A percentile compares a stretch with the other conserved stretches of the same genome.
Conservation (phyloP, 305 asterid genomes). For the Solanum hybrid region DNA sequence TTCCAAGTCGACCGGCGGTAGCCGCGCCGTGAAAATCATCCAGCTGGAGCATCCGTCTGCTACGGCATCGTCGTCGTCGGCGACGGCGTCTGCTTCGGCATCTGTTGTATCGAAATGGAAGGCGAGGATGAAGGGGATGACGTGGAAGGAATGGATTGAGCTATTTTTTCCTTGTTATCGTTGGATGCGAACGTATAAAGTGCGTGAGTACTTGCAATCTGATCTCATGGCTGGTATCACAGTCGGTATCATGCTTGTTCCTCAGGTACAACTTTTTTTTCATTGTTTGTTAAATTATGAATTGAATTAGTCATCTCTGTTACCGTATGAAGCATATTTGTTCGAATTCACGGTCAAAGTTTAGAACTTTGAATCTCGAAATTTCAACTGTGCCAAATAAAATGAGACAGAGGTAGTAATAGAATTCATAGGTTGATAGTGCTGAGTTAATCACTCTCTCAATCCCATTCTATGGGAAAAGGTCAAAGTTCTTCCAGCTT, state of each 20-base stretch:
- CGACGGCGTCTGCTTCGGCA: slow-evolving; percentile 7
- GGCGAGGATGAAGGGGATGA: slow-evolving; percentile 56
- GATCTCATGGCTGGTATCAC: slow-evolving; percentile 93
- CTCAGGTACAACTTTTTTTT: slow-evolving; percentile 48
- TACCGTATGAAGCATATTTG: neutral
- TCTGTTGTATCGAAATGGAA: slow-evolving; percentile 39
- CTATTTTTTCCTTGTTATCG: slow-evolving; percentile 78
- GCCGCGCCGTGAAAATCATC: slow-evolving; percentile 57
- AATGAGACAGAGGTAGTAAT: neutral
- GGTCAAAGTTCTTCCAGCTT: neutral
- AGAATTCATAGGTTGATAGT: neutral
- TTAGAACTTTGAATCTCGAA: neutral
- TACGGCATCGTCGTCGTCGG: slow-evolving; percentile 16
- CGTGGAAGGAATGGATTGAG: slow-evolving; percentile 71
- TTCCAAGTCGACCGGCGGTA: neutral
- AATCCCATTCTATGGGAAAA: neutral
- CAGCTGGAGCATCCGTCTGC: slow-evolving; percentile 68
- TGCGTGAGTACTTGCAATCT: slow-evolving; percentile 78
- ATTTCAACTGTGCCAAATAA: neutral
- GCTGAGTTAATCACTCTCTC: neutral
- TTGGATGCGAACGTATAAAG: slow-evolving; percentile 81
- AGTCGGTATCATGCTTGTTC: slow-evolving; percentile 98
- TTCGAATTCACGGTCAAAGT: neutral
- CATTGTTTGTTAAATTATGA: neutral
- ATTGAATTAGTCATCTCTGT: neutral